Conservation (phyloP, 2,329 filamentous ascomycete genomes). For the Ophiosphaerella narmari region DNA sequence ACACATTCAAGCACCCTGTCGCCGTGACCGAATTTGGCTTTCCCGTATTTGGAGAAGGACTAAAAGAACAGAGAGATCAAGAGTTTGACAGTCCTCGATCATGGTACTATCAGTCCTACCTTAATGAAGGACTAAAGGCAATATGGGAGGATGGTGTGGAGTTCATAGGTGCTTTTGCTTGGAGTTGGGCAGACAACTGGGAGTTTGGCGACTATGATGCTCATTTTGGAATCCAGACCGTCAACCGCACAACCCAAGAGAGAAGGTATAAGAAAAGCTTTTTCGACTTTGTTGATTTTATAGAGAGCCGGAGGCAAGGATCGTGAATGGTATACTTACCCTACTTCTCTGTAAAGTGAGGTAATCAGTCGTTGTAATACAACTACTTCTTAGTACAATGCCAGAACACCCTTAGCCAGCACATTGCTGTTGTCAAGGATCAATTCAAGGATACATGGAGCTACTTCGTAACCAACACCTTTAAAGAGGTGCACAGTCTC, state of each 20-base stretch:
- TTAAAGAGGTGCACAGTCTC: too few species aligned
- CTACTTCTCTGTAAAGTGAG: conserved; percentile 1
- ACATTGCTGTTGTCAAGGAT: too few species aligned
- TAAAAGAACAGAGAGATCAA: conserved; percentile 54
- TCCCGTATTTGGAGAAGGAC: conserved; percentile 56
- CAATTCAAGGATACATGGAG: too few species aligned
- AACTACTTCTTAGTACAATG: too few species aligned
- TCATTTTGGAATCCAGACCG: conserved; percentile 62
- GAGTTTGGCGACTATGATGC: conserved; percentile 58
- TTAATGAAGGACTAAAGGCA: conserved; percentile 60
- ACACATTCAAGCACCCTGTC: conserved; percentile 59
- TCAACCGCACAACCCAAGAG: conserved; percentile 59
- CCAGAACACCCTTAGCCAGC: too few species aligned
- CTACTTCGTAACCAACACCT: too few species aligned
- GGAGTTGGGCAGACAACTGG: conserved; percentile 59
- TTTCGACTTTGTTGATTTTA: conserved; percentile 62
- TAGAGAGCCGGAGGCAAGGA: conserved; percentile 37
- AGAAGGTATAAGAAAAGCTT: conserved; percentile 62
- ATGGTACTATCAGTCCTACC: conserved; percentile 59
- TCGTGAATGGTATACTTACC: not conserved
- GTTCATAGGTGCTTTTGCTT: conserved; percentile 60
- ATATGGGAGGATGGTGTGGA: conserved; percentile 62
- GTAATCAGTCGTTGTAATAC: too few species aligned
- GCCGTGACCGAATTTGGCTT: conserved; percentile 63
- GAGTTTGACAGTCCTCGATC: conserved; percentile 60